Base-by-base conservation (phyloP, 2,329 filamentous ascomycete species). In the Phialophora chinensis region DNA sequence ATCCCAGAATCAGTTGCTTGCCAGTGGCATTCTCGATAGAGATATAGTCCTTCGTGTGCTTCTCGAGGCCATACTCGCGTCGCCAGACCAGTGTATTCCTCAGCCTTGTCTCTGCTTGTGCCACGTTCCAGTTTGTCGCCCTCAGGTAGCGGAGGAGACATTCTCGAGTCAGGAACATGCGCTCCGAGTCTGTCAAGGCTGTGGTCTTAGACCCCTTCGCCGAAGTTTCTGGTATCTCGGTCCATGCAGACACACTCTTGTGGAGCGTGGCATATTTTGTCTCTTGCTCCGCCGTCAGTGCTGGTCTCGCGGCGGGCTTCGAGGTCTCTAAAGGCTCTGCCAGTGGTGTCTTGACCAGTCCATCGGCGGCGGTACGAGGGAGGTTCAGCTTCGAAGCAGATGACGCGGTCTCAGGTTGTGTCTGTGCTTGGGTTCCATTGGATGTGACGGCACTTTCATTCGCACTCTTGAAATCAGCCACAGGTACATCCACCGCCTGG, bases 1-100 rank as follows among this genome's bases (percentile, higher is more conserved):
- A 99, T 50, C 95, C 95, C 23, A 95, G 79, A 65, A 96, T 85
- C 65, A 97, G 85, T 79, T 98, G 94, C 83, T 99, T 99, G 72
- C 95, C 95, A 10, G 94, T 98, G 81, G 94, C 93, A 78, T 97
- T 96, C 83, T 99, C 95, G 12, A 91, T 88, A 0, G 91, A 92
- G 74, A 98, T 94, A 80, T 96, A 91, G 8, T 97, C 93, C 10
- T 90, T 84, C 0, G 92, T 93, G 63, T 80, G 76, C 61, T 86
- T 88, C 67, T 91, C 87, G 65, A 96, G 84, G 56, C 92, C 93
- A 75, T 96, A 99, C 75, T 97, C 93, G 63, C 94, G 87, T 55
- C 95, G 88, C 95, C 95, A 99, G 67, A 87, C 85, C 65, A 98
- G 81, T 0, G 94, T 97, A 53, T 86, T 86, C 72, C 90, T 88